phyloP scores from a whole-genome alignment of 148 eudicot species.

The Vaccinium vitisidaea region DNA sequence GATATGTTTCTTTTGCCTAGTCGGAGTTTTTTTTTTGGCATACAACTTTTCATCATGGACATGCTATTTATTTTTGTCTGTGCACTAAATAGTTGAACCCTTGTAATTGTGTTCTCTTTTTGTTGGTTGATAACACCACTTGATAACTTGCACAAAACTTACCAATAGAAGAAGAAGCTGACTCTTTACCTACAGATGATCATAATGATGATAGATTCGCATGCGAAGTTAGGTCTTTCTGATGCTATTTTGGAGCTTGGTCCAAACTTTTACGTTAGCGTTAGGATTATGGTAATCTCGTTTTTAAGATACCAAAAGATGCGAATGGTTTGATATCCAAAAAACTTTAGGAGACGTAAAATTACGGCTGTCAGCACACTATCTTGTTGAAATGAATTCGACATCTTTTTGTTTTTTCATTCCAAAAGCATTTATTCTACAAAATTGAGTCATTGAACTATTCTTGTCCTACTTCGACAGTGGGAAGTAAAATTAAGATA shows the following conservation, averaged over 20 bases:
- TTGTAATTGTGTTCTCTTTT: background rate
- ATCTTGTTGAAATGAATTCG: background rate
- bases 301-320: background rate
- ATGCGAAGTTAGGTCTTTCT: background rate
- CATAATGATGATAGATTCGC: background rate
- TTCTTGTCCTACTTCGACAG: too few relatives aligned
- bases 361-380: background rate
- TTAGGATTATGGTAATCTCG: background rate
- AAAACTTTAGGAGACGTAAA: background rate
- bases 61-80: too few relatives aligned
- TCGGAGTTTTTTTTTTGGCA: too few relatives aligned
- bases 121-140: background rate
- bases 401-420: background rate
- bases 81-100: background rate
- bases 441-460: background rate
- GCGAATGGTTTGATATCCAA: background rate
- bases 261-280: background rate
- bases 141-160: constrained; percentile 3
- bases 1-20: too few relatives aligned
- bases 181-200: background rate
- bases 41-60: too few relatives aligned
- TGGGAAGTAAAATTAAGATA: background rate
- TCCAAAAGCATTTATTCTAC: background rate
- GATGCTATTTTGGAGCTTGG: background rate
- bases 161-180: background rate